A percentile compares a stretch with the other conserved stretches of the same genome.
phyloP scores from a whole-genome alignment of 169 alveolate species.

The Ichthyophthirius multifiliis region DNA sequence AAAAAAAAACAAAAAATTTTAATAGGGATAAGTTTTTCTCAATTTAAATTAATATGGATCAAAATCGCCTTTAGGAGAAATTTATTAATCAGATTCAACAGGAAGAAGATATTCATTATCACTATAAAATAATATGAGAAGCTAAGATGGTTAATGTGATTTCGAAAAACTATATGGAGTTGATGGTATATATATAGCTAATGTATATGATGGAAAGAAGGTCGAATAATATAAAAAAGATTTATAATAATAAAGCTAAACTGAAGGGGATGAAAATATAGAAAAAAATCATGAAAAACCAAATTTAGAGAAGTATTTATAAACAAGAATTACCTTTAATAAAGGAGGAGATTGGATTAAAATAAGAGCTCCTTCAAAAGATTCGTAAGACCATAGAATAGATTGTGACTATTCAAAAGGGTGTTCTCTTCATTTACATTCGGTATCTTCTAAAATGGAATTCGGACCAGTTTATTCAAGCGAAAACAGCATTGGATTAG shows the following conservation, averaged over 20 bases:
- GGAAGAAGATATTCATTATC: constrained; percentile 34
- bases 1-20: too few relatives aligned
- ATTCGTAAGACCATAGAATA: constrained; percentile 41
- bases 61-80: constrained; percentile 46
- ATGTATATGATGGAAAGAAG: constrained; percentile 24
- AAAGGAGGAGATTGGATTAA: constrained; percentile 72
- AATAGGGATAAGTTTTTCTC: constrained; percentile 27
- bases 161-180: constrained; percentile 62
- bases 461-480: constrained; percentile 66
- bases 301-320: not conserved
- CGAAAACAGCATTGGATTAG: constrained; percentile 54
- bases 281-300: not conserved
- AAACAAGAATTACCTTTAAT: constrained; percentile 63
- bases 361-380: constrained; percentile 58
- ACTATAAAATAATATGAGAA: constrained; percentile 51
- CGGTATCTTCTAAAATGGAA: constrained; percentile 43
- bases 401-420: constrained; percentile 52
- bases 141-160: constrained; percentile 57
- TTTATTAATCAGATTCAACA: constrained; percentile 58
- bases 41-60: constrained; percentile 45
- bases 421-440: constrained; percentile 65
- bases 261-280: not conserved
- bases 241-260: not conserved
- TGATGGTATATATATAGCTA: constrained; percentile 74
- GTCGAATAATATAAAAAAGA: not conserved